phyloP scores from a whole-genome alignment of 2,329 filamentous ascomycete genomes.

The Alternaria incomplexa region DNA sequence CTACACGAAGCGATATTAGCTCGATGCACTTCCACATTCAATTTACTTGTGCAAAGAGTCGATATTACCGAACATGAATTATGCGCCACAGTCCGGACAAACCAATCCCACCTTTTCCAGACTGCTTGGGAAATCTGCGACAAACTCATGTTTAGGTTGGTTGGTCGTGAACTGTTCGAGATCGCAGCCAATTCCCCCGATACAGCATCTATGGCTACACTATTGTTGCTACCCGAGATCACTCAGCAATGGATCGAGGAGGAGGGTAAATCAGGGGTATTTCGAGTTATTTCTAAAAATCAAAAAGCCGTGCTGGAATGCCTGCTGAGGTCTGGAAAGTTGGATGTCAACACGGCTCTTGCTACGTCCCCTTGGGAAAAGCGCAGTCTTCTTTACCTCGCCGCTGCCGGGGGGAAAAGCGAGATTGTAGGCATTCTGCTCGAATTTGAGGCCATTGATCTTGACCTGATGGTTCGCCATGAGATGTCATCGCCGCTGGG shows the following conservation, averaged over 20 bases:
- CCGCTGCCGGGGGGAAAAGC: not conserved
- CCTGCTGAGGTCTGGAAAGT: not conserved
- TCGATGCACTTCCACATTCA: not conserved
- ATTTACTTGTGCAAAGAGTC: not conserved
- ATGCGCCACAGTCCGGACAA: not conserved
- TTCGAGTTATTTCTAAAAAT: not conserved
- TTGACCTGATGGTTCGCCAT: too few species aligned
- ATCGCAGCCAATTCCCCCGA: not conserved
- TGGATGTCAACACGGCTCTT: not conserved
- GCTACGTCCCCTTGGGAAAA: too few species aligned
- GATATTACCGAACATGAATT: not conserved
- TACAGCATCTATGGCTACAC: not conserved
- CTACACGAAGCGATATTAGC: not conserved
- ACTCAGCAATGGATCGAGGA: not conserved
- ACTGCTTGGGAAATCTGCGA: not conserved
- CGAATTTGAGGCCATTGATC: too few species aligned
- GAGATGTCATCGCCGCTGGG: not conserved
- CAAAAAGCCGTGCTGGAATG: not conserved
- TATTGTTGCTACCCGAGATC: not conserved
- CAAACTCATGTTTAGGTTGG: accelerated
- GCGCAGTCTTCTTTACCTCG: not conserved
- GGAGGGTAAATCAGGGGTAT: not conserved
- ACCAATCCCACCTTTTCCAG: not conserved
- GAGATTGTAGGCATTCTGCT: too few species aligned
- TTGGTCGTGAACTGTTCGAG: not conserved